Percentiles rank a stretch among this genome's conserved stretches.
phyloP scores from a whole-genome alignment of 495 filamentous ascomycete genomes.

The Trichoderma reesei region DNA sequence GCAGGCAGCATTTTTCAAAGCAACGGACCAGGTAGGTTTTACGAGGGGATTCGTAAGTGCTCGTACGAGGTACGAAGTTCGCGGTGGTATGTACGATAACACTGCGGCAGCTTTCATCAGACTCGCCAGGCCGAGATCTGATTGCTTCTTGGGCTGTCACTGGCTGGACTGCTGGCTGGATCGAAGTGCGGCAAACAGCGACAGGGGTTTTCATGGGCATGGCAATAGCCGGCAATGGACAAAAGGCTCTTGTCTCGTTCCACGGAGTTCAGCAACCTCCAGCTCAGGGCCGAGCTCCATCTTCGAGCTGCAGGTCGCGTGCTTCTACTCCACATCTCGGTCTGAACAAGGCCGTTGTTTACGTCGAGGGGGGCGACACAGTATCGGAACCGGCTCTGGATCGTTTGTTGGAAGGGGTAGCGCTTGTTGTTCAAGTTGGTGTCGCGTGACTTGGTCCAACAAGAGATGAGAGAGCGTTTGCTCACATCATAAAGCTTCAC shows the following conservation, averaged over 20 bases:
- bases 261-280: background rate
- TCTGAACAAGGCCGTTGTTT: background rate
- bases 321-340: background rate
- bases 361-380: background rate
- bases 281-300: background rate
- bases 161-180: no score
- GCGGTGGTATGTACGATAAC: no score
- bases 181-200: no score
- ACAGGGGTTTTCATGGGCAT: background rate
- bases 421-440: background rate
- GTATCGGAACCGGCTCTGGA: background rate
- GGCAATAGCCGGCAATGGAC: background rate
- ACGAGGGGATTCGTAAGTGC: no score
- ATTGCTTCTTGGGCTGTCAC: no score
- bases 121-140: no score
- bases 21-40: no score
- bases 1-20: no score
- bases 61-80: no score
- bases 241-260: background rate
- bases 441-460: background rate
- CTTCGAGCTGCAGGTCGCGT: conserved; percentile 2
- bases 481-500: conserved; percentile 6
- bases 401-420: background rate
- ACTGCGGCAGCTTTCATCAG: no score
- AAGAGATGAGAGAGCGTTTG: background rate